Percentiles rank a stretch among this genome's conserved stretches.
Evolutionary conservation across 345 rosid species (phyloP).

Genomic region (Angophora floribunda): DNA sequence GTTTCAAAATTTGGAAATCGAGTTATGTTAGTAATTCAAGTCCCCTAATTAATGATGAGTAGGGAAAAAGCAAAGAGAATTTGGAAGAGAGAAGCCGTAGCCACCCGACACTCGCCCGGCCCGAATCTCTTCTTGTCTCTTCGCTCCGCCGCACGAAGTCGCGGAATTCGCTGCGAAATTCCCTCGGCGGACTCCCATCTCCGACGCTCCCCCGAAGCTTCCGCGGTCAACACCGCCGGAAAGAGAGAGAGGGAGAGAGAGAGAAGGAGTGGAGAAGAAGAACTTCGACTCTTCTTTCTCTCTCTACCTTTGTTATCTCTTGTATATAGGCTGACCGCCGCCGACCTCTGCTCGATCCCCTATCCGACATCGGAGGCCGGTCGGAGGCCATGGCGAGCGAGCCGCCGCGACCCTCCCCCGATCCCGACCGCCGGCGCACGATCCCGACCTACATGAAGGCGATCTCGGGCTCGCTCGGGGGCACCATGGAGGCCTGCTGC

Average conservation of each 20-base stretch:
- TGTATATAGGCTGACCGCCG: not conserved
- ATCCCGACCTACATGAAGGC: constrained; percentile 91
- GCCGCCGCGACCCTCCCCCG: not conserved
- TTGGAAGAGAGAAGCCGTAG: not conserved
- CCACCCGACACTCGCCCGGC: not conserved
- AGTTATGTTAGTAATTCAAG: no score
- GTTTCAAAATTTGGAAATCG: no score
- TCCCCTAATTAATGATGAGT: not conserved
- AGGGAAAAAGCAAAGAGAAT: not conserved
- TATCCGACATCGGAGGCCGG: not conserved
- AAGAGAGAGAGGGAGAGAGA: not conserved
- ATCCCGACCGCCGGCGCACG: constrained; percentile 1
- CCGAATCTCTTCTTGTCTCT: not conserved
- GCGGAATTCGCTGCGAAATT: not conserved
- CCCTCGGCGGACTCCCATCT: not conserved
- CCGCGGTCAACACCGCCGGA: not conserved
- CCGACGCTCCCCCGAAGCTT: not conserved
- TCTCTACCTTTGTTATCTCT: not conserved
- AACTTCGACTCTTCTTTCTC: not conserved
- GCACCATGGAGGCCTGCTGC: constrained; percentile 82
- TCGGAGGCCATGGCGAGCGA: not conserved
- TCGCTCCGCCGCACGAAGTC: not conserved
- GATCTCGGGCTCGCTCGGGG: constrained; percentile 83
- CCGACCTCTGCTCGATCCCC: not conserved
- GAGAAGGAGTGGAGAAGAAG: not conserved